Base-by-base conservation (phyloP, 805 yeast species). In the Candida pini region DNA sequence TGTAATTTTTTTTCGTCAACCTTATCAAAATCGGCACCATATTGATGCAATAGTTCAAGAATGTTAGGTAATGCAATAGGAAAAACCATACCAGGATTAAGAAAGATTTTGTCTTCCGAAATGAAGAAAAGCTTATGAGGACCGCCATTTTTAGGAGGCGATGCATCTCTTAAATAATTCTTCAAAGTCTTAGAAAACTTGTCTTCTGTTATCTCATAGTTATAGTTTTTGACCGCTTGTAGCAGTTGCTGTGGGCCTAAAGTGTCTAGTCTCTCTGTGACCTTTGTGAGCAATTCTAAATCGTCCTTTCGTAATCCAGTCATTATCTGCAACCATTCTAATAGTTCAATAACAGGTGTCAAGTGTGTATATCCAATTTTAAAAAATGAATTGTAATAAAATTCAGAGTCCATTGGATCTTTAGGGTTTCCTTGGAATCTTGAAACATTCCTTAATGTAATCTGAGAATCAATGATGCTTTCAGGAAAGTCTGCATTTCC, bases 241-340 rank as follows among this genome's bases (percentile, higher is more conserved):
- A 79, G 60, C 29, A 92, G 54, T 53, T 89, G 97, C 26, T 63
- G 62, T 17, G 85, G 78, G 35, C 82, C 81, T 38, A 92, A 63
- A 10, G 62, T 55, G 14, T 72, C 75, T 43, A 81, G 68, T 36
- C 74, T 69, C 13, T 62, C 60, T 21, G 76, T 53, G 6, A 84
- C 73, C 9, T 69, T 64, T 6, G 71, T 68, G 33, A 84, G 66
- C 25, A 78, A 63, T 35, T 80, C 88, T 37, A 78, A 82, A 39
- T 76, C 78, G 13, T 53, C 55, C 7, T 33, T 34, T 2, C 37
- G 31, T 29, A 89, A 62, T 10, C 82, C 75, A 1, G 94, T 75
- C 56, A 87, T 75, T 28, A 90, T 82, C 56, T 89, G 97, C 33
- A 89, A 62, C 90, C 95, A 90, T 56, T 90, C 96, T 36, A 90